Conservation (phyloP, 2,329 filamentous ascomycete genomes). For the Talaromyces sp. region DNA sequence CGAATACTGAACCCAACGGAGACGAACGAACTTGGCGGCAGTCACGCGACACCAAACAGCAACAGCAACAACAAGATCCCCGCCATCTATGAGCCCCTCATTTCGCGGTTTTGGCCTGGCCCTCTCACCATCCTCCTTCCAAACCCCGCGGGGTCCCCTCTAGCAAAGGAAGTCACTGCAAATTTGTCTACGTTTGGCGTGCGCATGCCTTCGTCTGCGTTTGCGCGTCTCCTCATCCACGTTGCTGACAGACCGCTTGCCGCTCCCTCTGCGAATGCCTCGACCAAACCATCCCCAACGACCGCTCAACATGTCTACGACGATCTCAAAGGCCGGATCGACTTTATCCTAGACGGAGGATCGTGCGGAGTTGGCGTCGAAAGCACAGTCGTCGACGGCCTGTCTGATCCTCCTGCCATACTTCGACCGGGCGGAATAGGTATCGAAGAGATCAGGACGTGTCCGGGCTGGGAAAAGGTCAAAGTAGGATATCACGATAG, state of each 20-base stretch:
- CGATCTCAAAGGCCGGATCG: constrained; percentile 76
- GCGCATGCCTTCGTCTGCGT: constrained; percentile 76
- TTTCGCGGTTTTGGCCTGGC: constrained; percentile 86
- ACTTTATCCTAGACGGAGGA: constrained; percentile 84
- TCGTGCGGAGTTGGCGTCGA: constrained; percentile 85
- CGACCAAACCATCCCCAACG: constrained; percentile 87
- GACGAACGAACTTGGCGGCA: constrained; percentile 18
- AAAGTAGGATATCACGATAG: constrained; percentile 73
- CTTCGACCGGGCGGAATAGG: constrained; percentile 82
- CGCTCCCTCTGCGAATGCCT: constrained; percentile 90
- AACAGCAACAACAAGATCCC: constrained; percentile 50
- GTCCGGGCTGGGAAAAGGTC: constrained; percentile 75
- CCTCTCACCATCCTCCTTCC: constrained; percentile 86
- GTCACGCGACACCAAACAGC: constrained; percentile 22
- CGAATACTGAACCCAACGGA: constrained; percentile 47
- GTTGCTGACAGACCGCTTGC: constrained; percentile 74
- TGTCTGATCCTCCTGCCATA: constrained; percentile 74
- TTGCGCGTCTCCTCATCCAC: constrained; percentile 85
- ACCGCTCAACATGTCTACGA: constrained; percentile 82
- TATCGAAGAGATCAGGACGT: constrained; percentile 68
- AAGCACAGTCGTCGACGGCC: constrained; percentile 91
- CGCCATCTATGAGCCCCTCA: constrained; percentile 68
- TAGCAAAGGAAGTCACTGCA: constrained; percentile 90
- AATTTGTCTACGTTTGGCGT: constrained; percentile 79
- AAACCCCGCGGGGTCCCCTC: constrained; percentile 60